Conservation (phyloP, 768 basidiomycete genomes). For the Hericium erinaceus region DNA sequence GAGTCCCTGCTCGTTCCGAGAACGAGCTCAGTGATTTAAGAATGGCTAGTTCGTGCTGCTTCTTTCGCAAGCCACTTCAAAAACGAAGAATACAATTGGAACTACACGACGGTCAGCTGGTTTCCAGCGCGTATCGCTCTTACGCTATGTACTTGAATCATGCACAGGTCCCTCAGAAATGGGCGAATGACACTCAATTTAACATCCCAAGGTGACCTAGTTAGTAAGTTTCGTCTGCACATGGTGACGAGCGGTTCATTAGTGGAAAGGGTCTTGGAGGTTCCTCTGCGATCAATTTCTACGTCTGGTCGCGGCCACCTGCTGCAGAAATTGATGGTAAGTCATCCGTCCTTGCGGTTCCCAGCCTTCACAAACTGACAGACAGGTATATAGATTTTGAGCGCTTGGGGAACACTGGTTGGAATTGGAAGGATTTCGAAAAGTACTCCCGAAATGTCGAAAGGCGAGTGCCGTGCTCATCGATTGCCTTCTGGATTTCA, state of each 20-base stretch:
- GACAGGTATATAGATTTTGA: slow-evolving; percentile 6
- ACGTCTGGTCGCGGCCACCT: slow-evolving; percentile 15
- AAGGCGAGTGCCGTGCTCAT: slow-evolving; percentile 4
- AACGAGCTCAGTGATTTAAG: not conserved
- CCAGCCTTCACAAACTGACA: not conserved
- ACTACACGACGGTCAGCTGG: not conserved
- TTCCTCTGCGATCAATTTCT: slow-evolving; percentile 13
- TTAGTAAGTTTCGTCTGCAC: not conserved
- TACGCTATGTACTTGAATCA: not conserved
- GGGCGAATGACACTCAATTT: not conserved
- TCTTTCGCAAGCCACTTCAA: not conserved
- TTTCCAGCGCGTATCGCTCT: not conserved
- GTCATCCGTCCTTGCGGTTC: not conserved
- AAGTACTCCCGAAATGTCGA: slow-evolving; percentile 16
- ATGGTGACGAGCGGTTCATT: not conserved
- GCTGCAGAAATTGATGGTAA: slow-evolving; percentile 15
- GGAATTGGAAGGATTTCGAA: slow-evolving; percentile 18
- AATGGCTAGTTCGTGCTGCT: not conserved
- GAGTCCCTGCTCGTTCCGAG: not conserved
- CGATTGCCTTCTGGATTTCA: too few species aligned
- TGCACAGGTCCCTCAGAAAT: not conserved
- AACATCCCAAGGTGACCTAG: not conserved
- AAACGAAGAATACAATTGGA: not conserved
- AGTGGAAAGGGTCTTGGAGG: slow-evolving; percentile 16
- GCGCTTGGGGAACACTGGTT: slow-evolving; percentile 20